Evolutionary conservation across 164 flowering plant genomes (phyloP), one percentile per base, ranked within the genome.

Genomic region (Echeveria elegans): DNA sequence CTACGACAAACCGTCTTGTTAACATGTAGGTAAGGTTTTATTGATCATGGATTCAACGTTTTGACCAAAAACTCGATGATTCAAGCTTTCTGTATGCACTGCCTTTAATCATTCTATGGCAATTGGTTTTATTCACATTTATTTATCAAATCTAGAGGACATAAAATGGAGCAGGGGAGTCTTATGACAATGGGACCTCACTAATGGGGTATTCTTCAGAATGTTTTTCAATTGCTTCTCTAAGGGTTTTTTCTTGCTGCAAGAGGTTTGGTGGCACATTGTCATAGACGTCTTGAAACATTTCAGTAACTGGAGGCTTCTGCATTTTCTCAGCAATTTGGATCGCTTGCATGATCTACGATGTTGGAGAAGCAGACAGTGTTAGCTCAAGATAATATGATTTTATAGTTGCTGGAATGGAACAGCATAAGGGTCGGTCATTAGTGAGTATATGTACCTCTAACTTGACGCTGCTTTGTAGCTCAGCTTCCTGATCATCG

Each of bases 271-370:
- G 52, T 10, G 93, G 82, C 14, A 68, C 66, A 45, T 24, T 48
- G 60, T 81, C 82, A 69, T 88, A 88, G 15, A 88, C 93, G 67
- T 88, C 93, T 7, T 77, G 75, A 68, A 88, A 88, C 70, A 88
- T 16, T 2, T 84, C 83, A 24, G 77, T 59, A 10, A 88, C 60
- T 26, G 81, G 74, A 30, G 85, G 90, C 69, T 83, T 88, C 68
- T 84, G 82, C 30, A 71, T 65, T 72, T 74, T 80, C 70, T 82
- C 93, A 43, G 93, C 93, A 37, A 31, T 71, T 65, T 86, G 90
- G 71, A 88, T 78, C 30, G 88, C 86, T 58, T 84, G 69, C 73
- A 84, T 15, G 14, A 84, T 29, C 93, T 85, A 76, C 72, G 77
- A 5, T n/a, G 21, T 7, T 9, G 47, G 31, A 38, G 45, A 4